Evolutionary conservation across 495 filamentous ascomycete species (phyloP), one percentile per base, ranked within the genome.

Genomic region (Penicillium cinerascens): DNA sequence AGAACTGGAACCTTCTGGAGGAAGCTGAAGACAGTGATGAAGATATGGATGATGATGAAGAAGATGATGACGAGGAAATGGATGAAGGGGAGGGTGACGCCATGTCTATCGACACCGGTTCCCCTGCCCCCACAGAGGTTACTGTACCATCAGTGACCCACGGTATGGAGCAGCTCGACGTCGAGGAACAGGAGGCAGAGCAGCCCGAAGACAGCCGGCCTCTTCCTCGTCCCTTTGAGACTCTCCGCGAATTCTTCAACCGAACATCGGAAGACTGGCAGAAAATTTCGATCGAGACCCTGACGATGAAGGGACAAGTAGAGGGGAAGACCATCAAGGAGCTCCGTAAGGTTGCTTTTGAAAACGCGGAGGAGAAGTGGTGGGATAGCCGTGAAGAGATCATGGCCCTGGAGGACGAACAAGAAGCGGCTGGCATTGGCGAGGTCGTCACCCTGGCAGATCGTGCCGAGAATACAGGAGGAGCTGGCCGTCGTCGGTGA

Each of bases 321-420:
- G 54, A 65, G 2, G 72, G 71, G 36, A 87, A 88, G 68, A 79
- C 82, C 4, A 74, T 96, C 56, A 98, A 98, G 75, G 93, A 97
- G 73, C 78, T 97, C 52, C 88, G 92, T 61, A 87, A 91, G 55
- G 83, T 81, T 43, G 93, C 92, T 2, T 98, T 97, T 65, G 83
- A 88, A 56, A 76, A 86, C 50, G 90, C 90, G 38, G 93, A 98
- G 72, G 88, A 89, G 67, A 96, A 92, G 64, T 98, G 93, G 93
- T 98, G 93, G 93, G 93, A 96, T 75, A 92, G 88, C 66, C 78
- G 93, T 59, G 93, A 98, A 70, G 93, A 98, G 72, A 88, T 98
- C 54, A 87, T 84, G 51, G 88, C 85, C 7, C 74, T 97, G 56
- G 93, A 98, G 71, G 92, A 97, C 71, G 92, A 96, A 71, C 92